Evolutionary conservation across 2,329 filamentous ascomycete species (phyloP), one percentile per base, ranked within the genome.

Genomic region (Trichoderma pleuroti): DNA sequence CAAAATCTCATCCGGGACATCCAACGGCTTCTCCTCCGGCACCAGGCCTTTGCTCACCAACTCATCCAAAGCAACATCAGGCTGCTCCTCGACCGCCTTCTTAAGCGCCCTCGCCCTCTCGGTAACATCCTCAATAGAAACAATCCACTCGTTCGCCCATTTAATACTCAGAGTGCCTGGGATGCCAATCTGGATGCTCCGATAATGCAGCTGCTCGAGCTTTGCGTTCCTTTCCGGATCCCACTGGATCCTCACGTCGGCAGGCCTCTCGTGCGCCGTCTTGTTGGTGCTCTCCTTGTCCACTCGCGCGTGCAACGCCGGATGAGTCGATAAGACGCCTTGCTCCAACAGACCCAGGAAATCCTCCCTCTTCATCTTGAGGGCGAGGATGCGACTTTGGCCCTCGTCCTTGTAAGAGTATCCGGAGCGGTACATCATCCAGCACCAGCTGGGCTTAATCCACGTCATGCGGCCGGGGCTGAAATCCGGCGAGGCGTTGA

Each of bases 131-230:
- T 86, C 83, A 69, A 91, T 87, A 5, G 78, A 79, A 5, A 83
- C 78, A 73, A 90, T 86, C 82, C 85, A 86, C 54, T 86, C 80
- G 46, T 82, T 79, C 4, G 83, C 80, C 84, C 85, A 89, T 32
- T 74, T 78, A 32, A 78, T 76, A 39, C 83, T 83, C 65, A 87
- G 73, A 1, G 76, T 77, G 3, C 78, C 82, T 1, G 85, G 83
- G n/a, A 90, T 84, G 1, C 88, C 88, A 72, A 90, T 86, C 80
- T 91, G 88, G 34, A 91, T 87, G 75, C 86, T 89, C 54, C 88
- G 80, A 75, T 87, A 84, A 9, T 74, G 76, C 65, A 89, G 72
- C 72, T 79, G 81, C 12, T 77, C 82, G 12, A 90, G 76, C 42
- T 77, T 76, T 1, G 84, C 76, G 28, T 81, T 81, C 24, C 89